Percentiles rank a stretch among this genome's conserved stretches.
These are phyloP conservation scores for Monosporascus sp. DNA, from an alignment of 2,329 filamentous ascomycete species.

Conservation along the genomic window DNA sequence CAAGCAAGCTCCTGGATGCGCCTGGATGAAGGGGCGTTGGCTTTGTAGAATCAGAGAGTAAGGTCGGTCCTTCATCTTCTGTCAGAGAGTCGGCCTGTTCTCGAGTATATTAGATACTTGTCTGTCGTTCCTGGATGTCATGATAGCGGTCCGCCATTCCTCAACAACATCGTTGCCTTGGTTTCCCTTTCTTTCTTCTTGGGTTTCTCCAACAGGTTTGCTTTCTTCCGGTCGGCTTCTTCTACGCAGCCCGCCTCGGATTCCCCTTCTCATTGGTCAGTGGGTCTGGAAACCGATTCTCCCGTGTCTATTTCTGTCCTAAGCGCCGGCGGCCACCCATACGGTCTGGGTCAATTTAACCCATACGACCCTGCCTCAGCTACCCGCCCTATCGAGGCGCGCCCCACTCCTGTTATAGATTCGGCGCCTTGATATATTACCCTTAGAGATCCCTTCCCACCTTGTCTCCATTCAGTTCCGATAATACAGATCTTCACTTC, in stretches of 20 bases:
- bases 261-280: background rate
- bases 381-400: background rate
- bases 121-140: too few relatives aligned
- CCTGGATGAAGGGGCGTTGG: background rate
- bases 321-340: conserved; percentile 22
- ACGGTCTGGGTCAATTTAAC: conserved; percentile 15
- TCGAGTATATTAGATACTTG: too few relatives aligned
- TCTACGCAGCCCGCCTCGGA: background rate
- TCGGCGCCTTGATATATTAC: background rate
- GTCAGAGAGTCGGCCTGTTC: background rate
- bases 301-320: conserved; percentile 21
- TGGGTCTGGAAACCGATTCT: background rate
- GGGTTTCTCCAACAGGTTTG: background rate
- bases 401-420: background rate
- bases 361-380: background rate
- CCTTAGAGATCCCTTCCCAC: background rate
- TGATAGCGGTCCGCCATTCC: background rate
- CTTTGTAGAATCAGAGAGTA: background rate
- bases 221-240: background rate
- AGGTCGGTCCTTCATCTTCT: background rate
- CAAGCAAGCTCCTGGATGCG: background rate
- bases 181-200: background rate
- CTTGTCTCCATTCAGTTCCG: background rate
- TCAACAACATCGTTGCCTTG: background rate
- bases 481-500: conserved; percentile 3